Base-by-base conservation (phyloP, 2,329 filamentous ascomycete species). In the Diaporthe australafricana region DNA sequence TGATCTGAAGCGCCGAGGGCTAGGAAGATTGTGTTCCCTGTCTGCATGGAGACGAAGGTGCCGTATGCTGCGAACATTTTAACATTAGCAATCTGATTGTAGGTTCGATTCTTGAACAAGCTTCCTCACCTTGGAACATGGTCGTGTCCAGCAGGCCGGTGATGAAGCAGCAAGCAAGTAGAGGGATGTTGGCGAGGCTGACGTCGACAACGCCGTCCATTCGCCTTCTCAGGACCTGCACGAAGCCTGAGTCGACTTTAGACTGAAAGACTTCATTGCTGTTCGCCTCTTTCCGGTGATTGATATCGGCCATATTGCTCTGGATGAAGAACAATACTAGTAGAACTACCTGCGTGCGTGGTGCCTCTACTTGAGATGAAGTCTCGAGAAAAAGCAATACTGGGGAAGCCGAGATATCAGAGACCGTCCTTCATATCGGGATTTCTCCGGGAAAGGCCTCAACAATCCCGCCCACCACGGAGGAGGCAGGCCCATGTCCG, bases 11-110 rank as follows among this genome's bases (percentile, higher is more conserved):
- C 80, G 5, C 82, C 82, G 17, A 84, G 77, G 14, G 81, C 82
- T n/a, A 84, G 77, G 73, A 84, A 84, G 56, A 84, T 82, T 22
- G 82, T 84, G 67, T 84, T 84, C 68, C 83, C 82, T 79, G 75
- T 77, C 62, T 83, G 82, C 82, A 83, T 83, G 1, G 81, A 83
- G 14, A 84, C 82, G 70, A 84, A 84, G 16, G 82, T 84, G 32
- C 81, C 80, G 56, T 84, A 84, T 6, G 82, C 82, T 84, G 42
- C 8, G 17, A 47, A 32, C 17, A 30, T 22, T 38, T 40, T 68
- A n/a, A n/a, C 8, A 20, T 66, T 25, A 30, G 30, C 4, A 25
- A 9, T 25, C 6, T 48, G n/a, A n/a, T n/a, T n/a, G n/a, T n/a
- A n/a, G n/a, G n/a, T n/a, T n/a, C n/a, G n/a, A n/a, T n/a, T n/a